These are phyloP conservation scores for Phytopythium delawarense DNA, from an alignment of 352 stramenopile species.

Conservation along the genomic window DNA sequence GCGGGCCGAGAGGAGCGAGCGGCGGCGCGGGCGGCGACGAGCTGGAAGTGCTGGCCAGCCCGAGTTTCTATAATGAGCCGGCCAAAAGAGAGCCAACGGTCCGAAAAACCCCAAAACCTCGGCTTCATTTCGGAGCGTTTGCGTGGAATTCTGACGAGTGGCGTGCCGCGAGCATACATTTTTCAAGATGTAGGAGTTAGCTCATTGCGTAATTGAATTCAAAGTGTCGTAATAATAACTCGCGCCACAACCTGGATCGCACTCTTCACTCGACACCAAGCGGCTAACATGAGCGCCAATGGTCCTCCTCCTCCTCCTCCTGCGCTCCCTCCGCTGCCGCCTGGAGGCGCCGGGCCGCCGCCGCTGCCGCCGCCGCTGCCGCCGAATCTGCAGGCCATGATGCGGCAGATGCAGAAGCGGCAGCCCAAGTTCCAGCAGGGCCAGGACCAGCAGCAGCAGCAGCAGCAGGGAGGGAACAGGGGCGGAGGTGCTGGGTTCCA, in stretches of 20 bases:
- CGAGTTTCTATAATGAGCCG: not conserved
- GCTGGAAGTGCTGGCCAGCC: not conserved
- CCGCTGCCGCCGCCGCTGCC: conserved; percentile 19
- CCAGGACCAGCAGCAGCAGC: conserved; percentile 5
- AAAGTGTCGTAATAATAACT: too few relatives aligned
- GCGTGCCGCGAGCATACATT: not conserved
- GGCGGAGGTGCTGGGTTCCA: conserved; percentile 17
- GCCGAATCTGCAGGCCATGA: conserved; percentile 47
- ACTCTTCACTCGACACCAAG: not conserved
- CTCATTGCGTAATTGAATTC: too few relatives aligned
- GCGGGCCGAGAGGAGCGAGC: not conserved
- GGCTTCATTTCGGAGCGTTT: not conserved
- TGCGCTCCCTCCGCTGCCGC: conserved; percentile 11
- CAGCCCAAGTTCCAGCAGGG: conserved; percentile 34
- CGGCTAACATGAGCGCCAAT: conserved; percentile 2
- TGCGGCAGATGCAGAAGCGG: conserved; percentile 44
- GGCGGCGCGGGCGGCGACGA: not conserved
- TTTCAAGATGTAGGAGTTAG: too few relatives aligned
- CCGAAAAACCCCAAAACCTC: conserved; percentile 7
- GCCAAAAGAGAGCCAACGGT: not conserved
- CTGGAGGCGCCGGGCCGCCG: not conserved
- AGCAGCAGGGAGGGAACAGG: conserved; percentile 3
- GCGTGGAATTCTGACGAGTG: not conserved
- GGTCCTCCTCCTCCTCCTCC: conserved; percentile 6
- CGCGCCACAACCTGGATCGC: too few relatives aligned